Evolutionary conservation across 148 eudicot genomes (phyloP).

Genomic region (Rhododendron ferrugineum): DNA sequence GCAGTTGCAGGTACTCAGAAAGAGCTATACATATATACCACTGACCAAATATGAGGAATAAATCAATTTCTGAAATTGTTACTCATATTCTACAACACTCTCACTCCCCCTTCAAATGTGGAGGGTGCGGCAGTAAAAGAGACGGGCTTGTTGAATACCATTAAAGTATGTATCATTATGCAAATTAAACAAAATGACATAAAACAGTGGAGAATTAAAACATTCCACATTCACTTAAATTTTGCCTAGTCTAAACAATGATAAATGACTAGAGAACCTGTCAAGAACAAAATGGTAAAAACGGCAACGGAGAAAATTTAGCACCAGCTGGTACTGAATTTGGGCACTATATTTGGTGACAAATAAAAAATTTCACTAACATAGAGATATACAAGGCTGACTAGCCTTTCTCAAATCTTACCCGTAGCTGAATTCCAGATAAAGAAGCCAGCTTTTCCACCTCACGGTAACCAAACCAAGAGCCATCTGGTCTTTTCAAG

Average conservation of each 20-base stretch:
- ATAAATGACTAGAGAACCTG: background rate
- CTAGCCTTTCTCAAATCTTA: conserved; percentile 26
- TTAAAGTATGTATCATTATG: background rate
- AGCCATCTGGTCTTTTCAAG: conserved; percentile 78
- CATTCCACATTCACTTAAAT: background rate
- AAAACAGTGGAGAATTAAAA: background rate
- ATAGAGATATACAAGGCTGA: background rate
- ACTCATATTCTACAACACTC: background rate
- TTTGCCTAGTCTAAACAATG: background rate
- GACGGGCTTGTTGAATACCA: background rate
- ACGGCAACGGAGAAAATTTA: background rate
- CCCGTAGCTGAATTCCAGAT: conserved; percentile 90
- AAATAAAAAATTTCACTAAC: background rate
- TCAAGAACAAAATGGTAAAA: background rate
- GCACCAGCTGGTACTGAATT: background rate
- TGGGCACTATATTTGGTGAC: background rate
- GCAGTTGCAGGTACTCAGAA: background rate
- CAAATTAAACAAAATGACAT: background rate
- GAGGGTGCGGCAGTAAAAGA: background rate
- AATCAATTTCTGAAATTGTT: background rate
- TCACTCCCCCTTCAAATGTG: background rate
- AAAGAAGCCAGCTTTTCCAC: conserved; percentile 96
- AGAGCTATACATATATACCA: background rate
- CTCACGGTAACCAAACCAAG: conserved; percentile 93
- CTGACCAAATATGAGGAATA: background rate